phyloP scores from a whole-genome alignment of 208 protist species.

The Leishmania lainsoni region DNA sequence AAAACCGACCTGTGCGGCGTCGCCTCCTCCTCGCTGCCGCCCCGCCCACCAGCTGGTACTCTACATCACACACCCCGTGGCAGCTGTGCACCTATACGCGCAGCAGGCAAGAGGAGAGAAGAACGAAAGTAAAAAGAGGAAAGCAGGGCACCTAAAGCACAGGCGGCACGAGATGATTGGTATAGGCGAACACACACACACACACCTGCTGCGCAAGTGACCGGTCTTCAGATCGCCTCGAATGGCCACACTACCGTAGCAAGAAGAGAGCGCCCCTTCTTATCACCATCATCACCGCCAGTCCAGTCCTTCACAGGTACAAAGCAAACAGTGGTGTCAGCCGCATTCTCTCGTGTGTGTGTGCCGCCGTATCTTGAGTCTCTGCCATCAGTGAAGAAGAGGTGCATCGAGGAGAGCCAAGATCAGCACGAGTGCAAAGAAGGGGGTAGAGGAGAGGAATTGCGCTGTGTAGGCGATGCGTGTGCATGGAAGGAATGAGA shows the following conservation, averaged over 20 bases:
- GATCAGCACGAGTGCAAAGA: background rate
- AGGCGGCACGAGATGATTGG: background rate
- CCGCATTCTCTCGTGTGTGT: background rate
- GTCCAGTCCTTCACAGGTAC: background rate
- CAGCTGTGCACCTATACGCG: background rate
- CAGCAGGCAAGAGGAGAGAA: background rate
- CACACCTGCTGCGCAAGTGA: background rate
- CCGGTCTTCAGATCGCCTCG: background rate
- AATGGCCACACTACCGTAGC: background rate
- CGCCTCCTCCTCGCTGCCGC: background rate
- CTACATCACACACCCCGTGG: background rate
- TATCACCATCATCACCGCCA: background rate
- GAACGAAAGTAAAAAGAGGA: too few relatives aligned
- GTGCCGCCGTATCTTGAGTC: background rate
- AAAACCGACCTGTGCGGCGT: background rate
- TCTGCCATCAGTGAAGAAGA: background rate
- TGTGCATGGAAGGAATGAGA: background rate
- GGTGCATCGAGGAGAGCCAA: background rate
- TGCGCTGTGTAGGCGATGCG: background rate
- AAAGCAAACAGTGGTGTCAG: background rate
- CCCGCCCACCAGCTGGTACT: background rate
- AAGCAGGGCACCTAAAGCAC: background rate
- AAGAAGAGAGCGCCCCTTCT: background rate
- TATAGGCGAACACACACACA: background rate
- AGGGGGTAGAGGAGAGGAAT: too few relatives aligned